Base-by-base conservation (phyloP, 257 asterid species). In the Solanum sejunctum region DNA sequence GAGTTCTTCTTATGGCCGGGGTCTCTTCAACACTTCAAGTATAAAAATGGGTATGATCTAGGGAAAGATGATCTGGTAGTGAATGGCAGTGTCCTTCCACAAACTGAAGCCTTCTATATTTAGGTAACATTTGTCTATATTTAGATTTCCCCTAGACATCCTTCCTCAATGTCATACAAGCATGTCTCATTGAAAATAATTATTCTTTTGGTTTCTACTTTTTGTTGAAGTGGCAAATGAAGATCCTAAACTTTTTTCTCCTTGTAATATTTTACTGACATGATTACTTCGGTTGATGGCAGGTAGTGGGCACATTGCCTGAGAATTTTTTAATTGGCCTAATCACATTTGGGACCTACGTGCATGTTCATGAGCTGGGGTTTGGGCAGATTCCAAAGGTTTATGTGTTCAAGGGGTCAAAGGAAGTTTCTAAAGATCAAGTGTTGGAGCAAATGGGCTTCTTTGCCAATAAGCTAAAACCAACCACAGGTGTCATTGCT, bases 391-490 rank as follows among this genome's bases (percentile, higher is more conserved):
- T 93, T 86, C 95, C 99, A 12, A 97, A 95, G 93, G 95, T 94
- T 87, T 95, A 95, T 73, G 98, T 93, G 88, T 97, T 97, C 92
- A 97, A 92, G 93, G 99, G 99, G 84, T 91, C 97, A 61, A 95
- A 95, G 88, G 98, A 93, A 85, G 90, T 97, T 70, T 90, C 97
- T 66, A 97, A 97, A 88, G 98, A 97, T 83, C 95, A 93, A 87
- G 89, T 97, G 87, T 86, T 97, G 95, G 99, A 97, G 86, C 98
- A 90, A 88, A 91, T 97, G 98, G 99, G 98, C 72, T 97, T 97
- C 92, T 95, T 97, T 86, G 86, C 91, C 5, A 92, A 94, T 84
- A 95, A 90, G 88, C 97, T 96, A 26, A 93, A 93, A 90, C 98
- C 98, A 18, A 84, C 92, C 79, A 64, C 91, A 6, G 99, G 99